These are phyloP conservation scores for Mycena albidolilacea DNA, from an alignment of 768 basidiomycete genomes.

Conservation along the genomic window DNA sequence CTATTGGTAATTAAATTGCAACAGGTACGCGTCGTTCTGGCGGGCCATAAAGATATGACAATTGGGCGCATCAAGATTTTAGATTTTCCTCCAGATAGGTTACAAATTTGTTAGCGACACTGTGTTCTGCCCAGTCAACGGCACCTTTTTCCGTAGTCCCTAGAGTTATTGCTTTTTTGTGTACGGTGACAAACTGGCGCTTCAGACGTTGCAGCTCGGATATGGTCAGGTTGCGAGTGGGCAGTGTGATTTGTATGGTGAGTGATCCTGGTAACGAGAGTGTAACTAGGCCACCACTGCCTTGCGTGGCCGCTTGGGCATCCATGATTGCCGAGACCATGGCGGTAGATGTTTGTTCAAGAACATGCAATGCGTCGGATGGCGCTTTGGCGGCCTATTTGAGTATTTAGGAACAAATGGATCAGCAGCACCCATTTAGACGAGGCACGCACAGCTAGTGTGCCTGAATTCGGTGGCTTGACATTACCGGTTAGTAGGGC, in stretches of 20 bases:
- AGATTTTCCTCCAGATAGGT: conserved; percentile 81
- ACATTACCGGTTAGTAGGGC: conserved; percentile 84
- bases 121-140: conserved; percentile 84
- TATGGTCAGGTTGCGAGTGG: conserved; percentile 81
- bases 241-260: conserved; percentile 71
- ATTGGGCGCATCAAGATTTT: conserved; percentile 52
- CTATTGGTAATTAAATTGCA: conserved; percentile 1
- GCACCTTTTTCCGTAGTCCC: conserved; percentile 84
- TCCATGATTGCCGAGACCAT: conserved; percentile 82
- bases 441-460: conserved; percentile 70
- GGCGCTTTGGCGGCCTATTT: conserved; percentile 86
- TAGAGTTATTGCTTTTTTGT: conserved; percentile 90
- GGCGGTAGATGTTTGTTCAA: conserved; percentile 83
- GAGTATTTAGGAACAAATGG: conserved; percentile 47
- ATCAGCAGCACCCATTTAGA: conserved; percentile 11
- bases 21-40: conserved; percentile 57
- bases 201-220: conserved; percentile 92
- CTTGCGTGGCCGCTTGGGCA: conserved; percentile 69
- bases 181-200: conserved; percentile 90
- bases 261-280: conserved; percentile 59
- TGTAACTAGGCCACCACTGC: conserved; percentile 67
- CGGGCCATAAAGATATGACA: conserved; percentile 44
- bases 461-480: conserved; percentile 92
- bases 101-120: conserved; percentile 79
- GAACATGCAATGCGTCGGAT: conserved; percentile 86